These are phyloP conservation scores for Saccharomycopsis fermentans DNA, from an alignment of 805 yeast species.

Conservation along the genomic window DNA sequence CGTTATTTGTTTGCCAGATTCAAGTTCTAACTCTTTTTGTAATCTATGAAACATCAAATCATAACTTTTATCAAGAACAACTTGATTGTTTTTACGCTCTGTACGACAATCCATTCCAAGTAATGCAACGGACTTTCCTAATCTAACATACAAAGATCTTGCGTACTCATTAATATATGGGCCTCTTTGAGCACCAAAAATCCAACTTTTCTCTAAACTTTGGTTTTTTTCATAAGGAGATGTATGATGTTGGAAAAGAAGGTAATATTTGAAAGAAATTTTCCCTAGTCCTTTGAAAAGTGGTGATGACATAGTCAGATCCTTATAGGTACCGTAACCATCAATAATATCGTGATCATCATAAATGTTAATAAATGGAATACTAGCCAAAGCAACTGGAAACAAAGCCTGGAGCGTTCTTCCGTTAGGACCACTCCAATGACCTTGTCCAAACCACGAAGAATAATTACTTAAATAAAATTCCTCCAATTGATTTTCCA, in stretches of 20 bases:
- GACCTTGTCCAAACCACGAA: slow-evolving; percentile 86
- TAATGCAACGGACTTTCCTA: slow-evolving; percentile 66
- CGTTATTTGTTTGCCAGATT: slow-evolving; percentile 42
- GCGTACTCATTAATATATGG: slow-evolving; percentile 59
- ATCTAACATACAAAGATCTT: slow-evolving; percentile 59
- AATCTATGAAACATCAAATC: slow-evolving; percentile 49
- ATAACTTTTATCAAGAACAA: slow-evolving; percentile 51
- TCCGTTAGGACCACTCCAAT: slow-evolving; percentile 64
- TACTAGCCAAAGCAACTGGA: slow-evolving; percentile 69
- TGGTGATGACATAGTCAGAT: slow-evolving; percentile 60
- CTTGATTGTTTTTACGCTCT: slow-evolving; percentile 58
- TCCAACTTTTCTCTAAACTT: slow-evolving; percentile 45
- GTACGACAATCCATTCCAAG: slow-evolving; percentile 89
- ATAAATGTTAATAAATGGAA: slow-evolving; percentile 77
- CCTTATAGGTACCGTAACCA: slow-evolving; percentile 85
- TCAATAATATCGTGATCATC: slow-evolving; percentile 97
- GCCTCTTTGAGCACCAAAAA: slow-evolving; percentile 47
- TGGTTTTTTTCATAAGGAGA: slow-evolving; percentile 33
- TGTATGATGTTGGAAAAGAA: slow-evolving; percentile 86
- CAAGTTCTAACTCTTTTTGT: slow-evolving; percentile 36
- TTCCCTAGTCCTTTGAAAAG: slow-evolving; percentile 66
- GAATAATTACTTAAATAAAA: slow-evolving; percentile 69
- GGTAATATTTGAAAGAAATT: slow-evolving; percentile 73
- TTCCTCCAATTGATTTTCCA: slow-evolving; percentile 44
- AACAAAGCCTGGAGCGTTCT: slow-evolving; percentile 55